Evolutionary conservation across 2,329 filamentous ascomycete genomes (phyloP).

Genomic region (Pseudopithomyces maydicus): DNA sequence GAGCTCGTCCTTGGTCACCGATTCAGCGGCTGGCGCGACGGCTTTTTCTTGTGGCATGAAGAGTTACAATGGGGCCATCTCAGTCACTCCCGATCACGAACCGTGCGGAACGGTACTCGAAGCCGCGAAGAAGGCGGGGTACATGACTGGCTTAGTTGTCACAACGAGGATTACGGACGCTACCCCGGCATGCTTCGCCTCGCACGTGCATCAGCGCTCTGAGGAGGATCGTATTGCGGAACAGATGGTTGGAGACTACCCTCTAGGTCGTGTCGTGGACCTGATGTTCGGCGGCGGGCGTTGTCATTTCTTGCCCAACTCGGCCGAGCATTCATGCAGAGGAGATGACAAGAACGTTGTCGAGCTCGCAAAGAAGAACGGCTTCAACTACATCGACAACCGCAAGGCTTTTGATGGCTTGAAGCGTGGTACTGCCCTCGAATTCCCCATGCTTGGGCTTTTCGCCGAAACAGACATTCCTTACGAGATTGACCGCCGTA

Average conservation of each 20-base stretch:
- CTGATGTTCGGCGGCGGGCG: conserved; percentile 90
- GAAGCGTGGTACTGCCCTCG: conserved; percentile 66
- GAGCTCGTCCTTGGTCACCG: conserved; percentile 83
- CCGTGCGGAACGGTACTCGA: conserved; percentile 94
- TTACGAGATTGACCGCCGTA: conserved; percentile 88
- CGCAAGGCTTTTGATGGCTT: conserved; percentile 78
- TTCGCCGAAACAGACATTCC: conserved; percentile 85
- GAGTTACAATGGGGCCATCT: conserved; percentile 97
- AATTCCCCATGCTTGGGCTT: conserved; percentile 84
- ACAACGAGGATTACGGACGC: conserved; percentile 96
- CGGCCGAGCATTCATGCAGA: conserved; percentile 79
- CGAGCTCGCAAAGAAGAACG: conserved; percentile 73
- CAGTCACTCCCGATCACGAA: conserved; percentile 79
- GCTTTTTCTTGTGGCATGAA: conserved; percentile 92
- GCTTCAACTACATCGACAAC: conserved; percentile 78
- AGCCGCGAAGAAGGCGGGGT: conserved; percentile 89
- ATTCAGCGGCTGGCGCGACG: conserved; percentile 95
- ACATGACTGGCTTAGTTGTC: conserved; percentile 90
- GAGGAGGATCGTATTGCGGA: conserved; percentile 91
- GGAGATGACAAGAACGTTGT: conserved; percentile 77
- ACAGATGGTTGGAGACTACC: conserved; percentile 88
- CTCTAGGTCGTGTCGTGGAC: conserved; percentile 85
- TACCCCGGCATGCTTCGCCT: conserved; percentile 92
- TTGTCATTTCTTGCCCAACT: conserved; percentile 90
- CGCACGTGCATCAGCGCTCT: conserved; percentile 77